These are phyloP conservation scores for Ophidiomyces ophidiicola DNA, from an alignment of 2,329 filamentous ascomycete genomes.

Conservation along the genomic window DNA sequence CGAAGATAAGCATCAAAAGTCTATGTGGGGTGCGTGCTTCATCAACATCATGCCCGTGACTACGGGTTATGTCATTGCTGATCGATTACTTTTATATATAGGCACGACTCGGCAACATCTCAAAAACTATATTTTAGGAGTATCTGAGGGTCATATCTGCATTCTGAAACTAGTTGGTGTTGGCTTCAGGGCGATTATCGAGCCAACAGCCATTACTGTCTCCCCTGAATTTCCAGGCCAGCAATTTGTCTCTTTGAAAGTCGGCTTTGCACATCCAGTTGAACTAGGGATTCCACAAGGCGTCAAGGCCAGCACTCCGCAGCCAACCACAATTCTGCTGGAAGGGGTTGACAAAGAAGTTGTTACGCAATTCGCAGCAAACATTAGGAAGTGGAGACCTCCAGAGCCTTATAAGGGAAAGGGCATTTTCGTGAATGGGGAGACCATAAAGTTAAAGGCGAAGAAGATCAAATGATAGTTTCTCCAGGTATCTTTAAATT, in stretches of 20 bases:
- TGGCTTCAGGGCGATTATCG: conserved; percentile 82
- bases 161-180: conserved; percentile 89
- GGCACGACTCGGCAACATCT: conserved; percentile 84
- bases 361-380: conserved; percentile 81
- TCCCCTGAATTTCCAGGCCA: conserved; percentile 61
- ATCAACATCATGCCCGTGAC: too few relatives aligned
- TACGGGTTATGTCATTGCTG: conserved; percentile 2
- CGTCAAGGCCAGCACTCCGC: conserved; percentile 74
- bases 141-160: conserved; percentile 90
- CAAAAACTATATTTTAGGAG: conserved; percentile 80
- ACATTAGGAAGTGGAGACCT: conserved; percentile 74
- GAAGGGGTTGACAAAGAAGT: conserved; percentile 78
- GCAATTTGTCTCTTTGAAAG: conserved; percentile 82
- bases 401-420: conserved; percentile 99
- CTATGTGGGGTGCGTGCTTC: conserved; percentile 76
- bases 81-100: conserved; percentile 28
- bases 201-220: conserved; percentile 58
- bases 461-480: conserved; percentile 77
- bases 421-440: conserved; percentile 94
- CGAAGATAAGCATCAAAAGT: conserved; percentile 60
- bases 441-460: conserved; percentile 95
- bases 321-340: conserved; percentile 80
- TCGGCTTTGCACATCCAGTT: conserved; percentile 92
- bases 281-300: conserved; percentile 74
- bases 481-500: conserved; percentile 3